Base-by-base conservation (phyloP, 805 yeast genomes). In the Kuraishia molischiana region DNA sequence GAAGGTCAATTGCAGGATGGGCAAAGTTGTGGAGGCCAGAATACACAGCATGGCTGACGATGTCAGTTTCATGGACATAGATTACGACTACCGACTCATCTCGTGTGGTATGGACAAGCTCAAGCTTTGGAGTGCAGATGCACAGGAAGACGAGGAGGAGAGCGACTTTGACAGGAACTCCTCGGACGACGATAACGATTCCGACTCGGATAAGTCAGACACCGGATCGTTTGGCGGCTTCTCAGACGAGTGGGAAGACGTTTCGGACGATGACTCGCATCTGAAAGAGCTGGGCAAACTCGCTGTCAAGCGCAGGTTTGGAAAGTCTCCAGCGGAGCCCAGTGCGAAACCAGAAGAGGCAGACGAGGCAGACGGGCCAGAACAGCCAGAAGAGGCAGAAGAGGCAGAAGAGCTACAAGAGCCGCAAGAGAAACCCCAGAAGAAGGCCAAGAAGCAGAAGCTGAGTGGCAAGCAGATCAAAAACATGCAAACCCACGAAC, bases 21-120 rank as follows among this genome's bases (percentile, higher is more conserved):
- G 94, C 4, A 72, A 71, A 45, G 69, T 82, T 3, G 64, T 74
- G 4, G 89, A 79, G 48, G 67, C 74, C 3, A 67, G 90, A 44
- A 66, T 68, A 5, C 96, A 87, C 52, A 74, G 82, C 13, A 54
- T 59, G 5, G 54, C 62, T 3, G 97, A 89, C 52, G 96, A 85
- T 45, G 90, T 86, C 2, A 69, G 74, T 0, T 67, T 71, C 32
- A 61, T 90, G 44, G 97, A 87, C 52, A 64, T 85, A 38, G 98
- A 90, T 55, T 75, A 54, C 45, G 82, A 81, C 39, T 92, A 86
- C 51, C 70, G 95, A 42, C 61, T 87, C 38, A 74, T 84, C 3
- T 77, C 84, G 54, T 86, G 82, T 4, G 92, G 95, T 17, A 81
- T 89, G 87, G 90, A 84, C 34, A 66, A 69, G 20, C 62, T 90